A percentile compares a stretch with the other conserved stretches of the same genome.
These are phyloP conservation scores for Suillus ampliporus DNA, from an alignment of 768 basidiomycete genomes.

Conservation along the genomic window DNA sequence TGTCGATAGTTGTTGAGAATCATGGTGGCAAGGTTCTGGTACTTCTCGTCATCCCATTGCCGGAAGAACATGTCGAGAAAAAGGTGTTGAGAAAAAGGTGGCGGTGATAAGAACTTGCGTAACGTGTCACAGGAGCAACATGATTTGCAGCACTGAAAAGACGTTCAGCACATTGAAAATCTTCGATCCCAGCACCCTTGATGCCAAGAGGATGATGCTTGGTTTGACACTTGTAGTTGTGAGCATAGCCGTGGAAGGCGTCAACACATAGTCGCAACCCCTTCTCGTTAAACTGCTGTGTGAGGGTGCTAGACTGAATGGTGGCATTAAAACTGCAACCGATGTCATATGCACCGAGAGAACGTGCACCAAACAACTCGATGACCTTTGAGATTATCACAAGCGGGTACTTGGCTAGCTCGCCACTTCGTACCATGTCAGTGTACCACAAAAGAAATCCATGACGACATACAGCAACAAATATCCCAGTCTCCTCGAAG, in stretches of 20 bases:
- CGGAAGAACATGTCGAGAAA: background rate
- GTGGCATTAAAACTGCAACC: conserved; percentile 33
- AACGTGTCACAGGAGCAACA: no score
- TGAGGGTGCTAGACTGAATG: conserved; percentile 21
- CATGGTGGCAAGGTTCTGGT: conserved; percentile 19
- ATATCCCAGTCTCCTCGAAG: conserved; percentile 45
- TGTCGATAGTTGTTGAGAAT: background rate
- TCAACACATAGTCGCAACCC: conserved; percentile 13
- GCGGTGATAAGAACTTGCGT: no score
- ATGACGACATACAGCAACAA: conserved; percentile 24
- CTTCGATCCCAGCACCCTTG: conserved; percentile 39
- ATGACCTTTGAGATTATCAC: conserved; percentile 30
- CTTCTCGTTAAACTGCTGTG: conserved; percentile 3
- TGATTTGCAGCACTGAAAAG: background rate
- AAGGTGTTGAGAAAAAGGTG: no score
- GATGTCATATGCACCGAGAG: conserved; percentile 25
- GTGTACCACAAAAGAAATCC: conserved; percentile 28
- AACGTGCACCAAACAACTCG: conserved; percentile 17
- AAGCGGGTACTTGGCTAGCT: conserved; percentile 34
- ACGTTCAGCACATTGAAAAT: conserved; percentile 19
- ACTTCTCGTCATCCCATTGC: conserved; percentile 6
- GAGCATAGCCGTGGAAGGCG: conserved; percentile 43
- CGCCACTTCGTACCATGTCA: conserved; percentile 43
- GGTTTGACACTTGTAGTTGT: conserved; percentile 40
- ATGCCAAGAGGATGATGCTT: conserved; percentile 37